phyloP scores from a whole-genome alignment of 176 grass and related monocot genomes.

The Carex myosuroides region DNA sequence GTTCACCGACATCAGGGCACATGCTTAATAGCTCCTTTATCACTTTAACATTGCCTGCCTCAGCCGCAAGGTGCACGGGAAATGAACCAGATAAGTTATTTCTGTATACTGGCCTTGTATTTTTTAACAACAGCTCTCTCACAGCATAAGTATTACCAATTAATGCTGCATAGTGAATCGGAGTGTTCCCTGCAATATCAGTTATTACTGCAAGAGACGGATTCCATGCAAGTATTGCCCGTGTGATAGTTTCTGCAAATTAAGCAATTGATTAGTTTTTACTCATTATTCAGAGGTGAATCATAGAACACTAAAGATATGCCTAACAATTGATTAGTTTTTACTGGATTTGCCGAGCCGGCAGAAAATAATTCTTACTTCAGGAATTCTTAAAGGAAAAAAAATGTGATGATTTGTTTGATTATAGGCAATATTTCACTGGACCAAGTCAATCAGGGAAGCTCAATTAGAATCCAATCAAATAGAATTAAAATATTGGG shows the following conservation, averaged over 20 bases:
- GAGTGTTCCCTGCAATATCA: neutral
- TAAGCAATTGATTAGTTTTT: conserved; percentile 29
- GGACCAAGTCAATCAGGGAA: conserved; percentile 30
- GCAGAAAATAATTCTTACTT: conserved; percentile 1
- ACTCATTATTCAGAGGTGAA: too few species aligned
- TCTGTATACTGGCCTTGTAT: neutral
- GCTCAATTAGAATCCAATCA: neutral
- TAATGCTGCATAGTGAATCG: neutral
- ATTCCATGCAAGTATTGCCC: neutral
- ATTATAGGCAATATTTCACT: conserved; percentile 42
- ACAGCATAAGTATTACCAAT: neutral
- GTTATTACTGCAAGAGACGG: neutral
- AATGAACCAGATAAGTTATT: conserved; percentile 34
- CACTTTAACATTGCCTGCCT: conserved; percentile 28
- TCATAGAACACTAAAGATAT: too few species aligned
- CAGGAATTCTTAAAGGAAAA: neutral
- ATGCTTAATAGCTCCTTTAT: conserved; percentile 38
- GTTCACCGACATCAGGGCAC: conserved; percentile 53
- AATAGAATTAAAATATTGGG: neutral
- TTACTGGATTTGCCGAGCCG: conserved; percentile 13
- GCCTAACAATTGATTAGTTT: conserved; percentile 36
- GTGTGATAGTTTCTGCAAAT: too few species aligned
- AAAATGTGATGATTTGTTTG: conserved; percentile 21
- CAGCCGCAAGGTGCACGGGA: conserved; percentile 64
- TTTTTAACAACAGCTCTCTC: neutral